These are phyloP conservation scores for Colletotrichum limetticola DNA, from an alignment of 2,329 filamentous ascomycete genomes.

Conservation along the genomic window DNA sequence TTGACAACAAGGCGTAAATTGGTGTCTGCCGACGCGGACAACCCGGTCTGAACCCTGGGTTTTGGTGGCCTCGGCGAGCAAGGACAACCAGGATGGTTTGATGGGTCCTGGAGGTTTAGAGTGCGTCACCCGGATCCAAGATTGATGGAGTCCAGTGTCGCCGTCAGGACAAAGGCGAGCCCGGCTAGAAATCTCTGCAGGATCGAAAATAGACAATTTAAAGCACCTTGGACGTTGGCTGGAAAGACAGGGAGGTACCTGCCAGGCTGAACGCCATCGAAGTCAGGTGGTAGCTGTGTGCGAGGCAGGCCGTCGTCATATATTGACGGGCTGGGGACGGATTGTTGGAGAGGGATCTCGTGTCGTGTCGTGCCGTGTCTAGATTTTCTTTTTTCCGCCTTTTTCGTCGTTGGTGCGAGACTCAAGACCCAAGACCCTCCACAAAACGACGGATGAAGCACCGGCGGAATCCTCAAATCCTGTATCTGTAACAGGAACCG, in stretches of 20 bases:
- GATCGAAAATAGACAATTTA: conserved; percentile 25
- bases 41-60: conserved; percentile 15
- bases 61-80: not conserved
- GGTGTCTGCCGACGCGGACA: conserved; percentile 15
- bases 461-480: not conserved
- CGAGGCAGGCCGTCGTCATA: conserved; percentile 15
- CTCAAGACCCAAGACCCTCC: not conserved
- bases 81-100: conserved; percentile 6
- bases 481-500: conserved; percentile 19
- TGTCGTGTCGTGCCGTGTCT: not conserved
- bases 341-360: not conserved
- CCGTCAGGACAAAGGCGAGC: not conserved
- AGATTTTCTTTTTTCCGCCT: not conserved
- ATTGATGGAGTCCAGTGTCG: not conserved
- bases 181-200: conserved; percentile 21
- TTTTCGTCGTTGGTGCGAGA: not conserved
- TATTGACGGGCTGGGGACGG: conserved; percentile 26
- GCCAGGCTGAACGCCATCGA: conserved; percentile 16
- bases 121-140: conserved; percentile 27
- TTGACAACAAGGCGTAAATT: conserved; percentile 1
- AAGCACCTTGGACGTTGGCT: conserved; percentile 22
- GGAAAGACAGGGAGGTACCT: conserved; percentile 15
- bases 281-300: conserved; percentile 6
- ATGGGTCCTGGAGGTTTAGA: not conserved
- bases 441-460: not conserved